phyloP scores from a whole-genome alignment of 345 rosid genomes.

The Salix suchowensis region DNA sequence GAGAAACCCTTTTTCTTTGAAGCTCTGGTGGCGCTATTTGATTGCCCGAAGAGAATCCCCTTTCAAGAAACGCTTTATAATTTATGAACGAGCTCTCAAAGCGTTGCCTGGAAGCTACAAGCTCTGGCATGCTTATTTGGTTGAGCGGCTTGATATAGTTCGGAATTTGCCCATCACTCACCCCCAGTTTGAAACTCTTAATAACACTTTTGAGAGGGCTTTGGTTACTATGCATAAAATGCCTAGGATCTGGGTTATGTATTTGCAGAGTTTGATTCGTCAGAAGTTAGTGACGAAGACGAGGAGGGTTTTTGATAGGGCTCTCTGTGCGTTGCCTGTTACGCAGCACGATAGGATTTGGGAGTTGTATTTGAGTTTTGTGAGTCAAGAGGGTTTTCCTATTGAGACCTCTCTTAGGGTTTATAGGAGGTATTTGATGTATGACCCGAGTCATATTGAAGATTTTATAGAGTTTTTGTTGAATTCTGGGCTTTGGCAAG shows the following conservation, averaged over 20 bases:
- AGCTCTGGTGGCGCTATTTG: conserved; percentile 95
- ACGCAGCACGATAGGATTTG: conserved; percentile 91
- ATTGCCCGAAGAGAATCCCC: conserved; percentile 67
- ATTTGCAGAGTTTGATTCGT: conserved; percentile 50
- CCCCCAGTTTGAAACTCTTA: conserved; percentile 62
- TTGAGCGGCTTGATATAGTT: conserved; percentile 72
- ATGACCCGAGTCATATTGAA: conserved; percentile 87
- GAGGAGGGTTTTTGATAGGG: conserved; percentile 67
- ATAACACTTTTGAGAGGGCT: conserved; percentile 87
- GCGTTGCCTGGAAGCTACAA: conserved; percentile 94
- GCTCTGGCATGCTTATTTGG: conserved; percentile 78
- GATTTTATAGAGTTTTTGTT: conserved; percentile 87
- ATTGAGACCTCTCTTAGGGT: conserved; percentile 91
- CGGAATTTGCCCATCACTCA: conserved; percentile 63
- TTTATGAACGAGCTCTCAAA: conserved; percentile 80
- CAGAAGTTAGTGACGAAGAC: conserved; percentile 63
- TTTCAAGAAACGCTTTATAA: conserved; percentile 58
- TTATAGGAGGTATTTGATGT: conserved; percentile 88
- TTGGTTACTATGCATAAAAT: conserved; percentile 91
- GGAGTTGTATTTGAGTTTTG: conserved; percentile 84
- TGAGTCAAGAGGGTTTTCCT: conserved; percentile 77
- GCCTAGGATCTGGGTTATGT: conserved; percentile 92
- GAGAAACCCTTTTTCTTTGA: conserved; percentile 75
- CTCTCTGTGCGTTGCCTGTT: conserved; percentile 83
- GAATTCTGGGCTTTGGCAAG: conserved; percentile 85